phyloP scores from a whole-genome alignment of 2,329 filamentous ascomycete species.

The Aspergillus viridinutans region DNA sequence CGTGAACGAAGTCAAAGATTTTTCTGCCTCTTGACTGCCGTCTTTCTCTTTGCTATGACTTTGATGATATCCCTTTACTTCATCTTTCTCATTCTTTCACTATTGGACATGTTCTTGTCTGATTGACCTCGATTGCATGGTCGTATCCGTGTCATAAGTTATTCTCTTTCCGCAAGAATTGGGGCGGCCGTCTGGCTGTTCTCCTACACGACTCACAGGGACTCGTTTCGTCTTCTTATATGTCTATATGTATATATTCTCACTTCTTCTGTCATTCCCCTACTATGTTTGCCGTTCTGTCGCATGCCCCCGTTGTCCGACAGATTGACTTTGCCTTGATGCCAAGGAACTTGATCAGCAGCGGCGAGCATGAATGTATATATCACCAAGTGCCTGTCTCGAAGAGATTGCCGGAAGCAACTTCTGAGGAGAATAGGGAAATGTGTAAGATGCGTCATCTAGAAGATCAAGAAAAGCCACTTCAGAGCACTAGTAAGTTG shows the following conservation, averaged over 20 bases:
- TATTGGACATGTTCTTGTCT: neutral
- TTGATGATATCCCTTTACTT: neutral
- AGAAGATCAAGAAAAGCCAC: neutral
- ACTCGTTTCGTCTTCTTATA: neutral
- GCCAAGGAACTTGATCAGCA: neutral
- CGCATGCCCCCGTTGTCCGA: neutral
- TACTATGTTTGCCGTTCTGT: neutral
- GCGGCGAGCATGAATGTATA: neutral
- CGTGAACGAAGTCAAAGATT: constrained; percentile 12
- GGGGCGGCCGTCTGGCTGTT: neutral
- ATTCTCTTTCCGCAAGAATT: neutral
- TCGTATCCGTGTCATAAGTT: neutral
- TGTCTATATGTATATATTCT: neutral
- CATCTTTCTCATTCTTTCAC: neutral
- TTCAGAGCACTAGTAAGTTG: neutral
- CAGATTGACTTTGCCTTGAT: neutral
- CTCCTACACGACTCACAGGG: neutral
- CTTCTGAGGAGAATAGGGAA: neutral
- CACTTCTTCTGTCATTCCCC: neutral
- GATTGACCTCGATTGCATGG: neutral
- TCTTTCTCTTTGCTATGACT: constrained; percentile 4
- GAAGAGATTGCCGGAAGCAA: neutral
- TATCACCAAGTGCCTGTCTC: neutral
- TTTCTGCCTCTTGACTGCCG: constrained; percentile 2
- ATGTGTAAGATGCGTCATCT: neutral